These are phyloP conservation scores for Eruca vesicaria DNA, from an alignment of 441 rosid genomes.

Conservation along the genomic window DNA sequence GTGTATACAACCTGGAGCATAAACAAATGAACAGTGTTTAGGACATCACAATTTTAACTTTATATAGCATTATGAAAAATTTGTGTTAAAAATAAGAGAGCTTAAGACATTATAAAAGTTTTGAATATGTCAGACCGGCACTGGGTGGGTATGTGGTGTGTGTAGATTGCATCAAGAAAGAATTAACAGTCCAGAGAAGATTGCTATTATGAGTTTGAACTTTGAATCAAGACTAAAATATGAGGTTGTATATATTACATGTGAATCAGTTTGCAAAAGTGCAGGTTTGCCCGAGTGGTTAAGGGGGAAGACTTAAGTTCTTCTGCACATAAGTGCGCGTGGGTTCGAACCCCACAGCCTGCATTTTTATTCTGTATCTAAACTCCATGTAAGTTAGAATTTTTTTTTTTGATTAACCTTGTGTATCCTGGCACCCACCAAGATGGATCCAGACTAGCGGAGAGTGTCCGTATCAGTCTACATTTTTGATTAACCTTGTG, in stretches of 20 bases:
- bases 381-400: neutral
- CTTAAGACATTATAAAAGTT: too few relatives aligned
- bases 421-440: too few relatives aligned
- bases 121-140: too few relatives aligned
- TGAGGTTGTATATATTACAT: neutral
- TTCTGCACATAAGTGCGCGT: conserved; percentile 92
- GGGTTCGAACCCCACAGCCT: conserved; percentile 99
- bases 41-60: too few relatives aligned
- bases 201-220: neutral
- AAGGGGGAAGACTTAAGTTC: conserved; percentile 98
- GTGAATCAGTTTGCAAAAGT: neutral
- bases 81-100: too few relatives aligned
- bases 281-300: conserved; percentile 95
- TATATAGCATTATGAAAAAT: too few relatives aligned
- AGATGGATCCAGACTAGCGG: too few relatives aligned
- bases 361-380: conserved; percentile 32
- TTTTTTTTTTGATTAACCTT: too few relatives aligned
- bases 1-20: neutral
- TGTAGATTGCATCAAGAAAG: neutral
- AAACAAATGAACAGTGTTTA: too few relatives aligned
- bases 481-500: too few relatives aligned
- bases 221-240: neutral
- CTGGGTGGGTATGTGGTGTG: neutral
- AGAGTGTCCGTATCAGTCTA: too few relatives aligned
- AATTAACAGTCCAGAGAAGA: neutral